phyloP scores from a whole-genome alignment of 306 rosid genomes.

The Quercus mongolica region DNA sequence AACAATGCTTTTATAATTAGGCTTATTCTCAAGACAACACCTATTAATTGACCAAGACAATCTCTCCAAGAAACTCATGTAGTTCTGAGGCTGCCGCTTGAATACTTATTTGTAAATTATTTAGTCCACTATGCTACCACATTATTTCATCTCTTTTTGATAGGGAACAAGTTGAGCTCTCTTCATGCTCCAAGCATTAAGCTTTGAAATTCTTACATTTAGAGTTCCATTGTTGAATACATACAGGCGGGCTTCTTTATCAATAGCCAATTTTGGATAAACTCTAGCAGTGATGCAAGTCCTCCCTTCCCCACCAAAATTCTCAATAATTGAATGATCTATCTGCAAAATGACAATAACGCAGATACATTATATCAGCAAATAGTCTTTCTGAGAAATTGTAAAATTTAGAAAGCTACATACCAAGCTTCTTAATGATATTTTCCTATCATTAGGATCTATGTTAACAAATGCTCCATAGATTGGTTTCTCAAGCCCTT shows the following conservation, averaged over 20 bases:
- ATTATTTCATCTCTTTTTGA: constrained; percentile 1
- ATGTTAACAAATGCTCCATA: constrained; percentile 55
- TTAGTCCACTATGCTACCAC: too few relatives aligned
- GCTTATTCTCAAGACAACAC: too few relatives aligned
- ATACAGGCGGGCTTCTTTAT: constrained; percentile 47
- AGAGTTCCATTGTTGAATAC: constrained; percentile 57
- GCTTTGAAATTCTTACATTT: constrained; percentile 32
- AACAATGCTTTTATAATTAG: too few relatives aligned
- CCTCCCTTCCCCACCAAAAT: constrained; percentile 66
- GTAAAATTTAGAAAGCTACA: neutral
- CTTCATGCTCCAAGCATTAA: constrained; percentile 70
- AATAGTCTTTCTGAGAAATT: neutral
- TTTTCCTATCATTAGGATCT: constrained; percentile 29
- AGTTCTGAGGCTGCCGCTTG: too few relatives aligned
- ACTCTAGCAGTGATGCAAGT: constrained; percentile 63
- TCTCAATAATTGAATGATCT: constrained; percentile 67
- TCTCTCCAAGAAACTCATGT: too few relatives aligned
- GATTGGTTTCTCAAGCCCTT: constrained; percentile 44
- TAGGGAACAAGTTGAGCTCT: constrained; percentile 30
- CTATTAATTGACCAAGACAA: too few relatives aligned
- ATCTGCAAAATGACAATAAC: constrained; percentile 39
- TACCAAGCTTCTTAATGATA: constrained; percentile 74
- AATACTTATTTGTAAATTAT: too few relatives aligned
- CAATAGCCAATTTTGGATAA: constrained; percentile 54
- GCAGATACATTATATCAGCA: neutral